Conservation (phyloP, 2,329 filamentous ascomycete species). For the Cordyceps sp. region DNA sequence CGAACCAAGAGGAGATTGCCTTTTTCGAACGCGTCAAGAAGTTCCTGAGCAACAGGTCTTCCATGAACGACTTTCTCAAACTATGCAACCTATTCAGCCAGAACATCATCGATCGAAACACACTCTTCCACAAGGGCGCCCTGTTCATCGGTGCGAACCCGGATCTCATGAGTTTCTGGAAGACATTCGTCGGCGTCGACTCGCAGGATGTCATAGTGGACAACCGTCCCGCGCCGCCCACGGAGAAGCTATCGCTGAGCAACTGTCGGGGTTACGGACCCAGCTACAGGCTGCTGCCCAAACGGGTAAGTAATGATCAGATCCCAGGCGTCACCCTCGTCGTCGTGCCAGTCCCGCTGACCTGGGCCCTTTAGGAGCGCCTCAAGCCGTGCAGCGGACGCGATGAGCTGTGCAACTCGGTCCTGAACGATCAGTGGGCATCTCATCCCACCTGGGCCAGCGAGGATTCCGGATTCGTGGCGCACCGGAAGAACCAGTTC, state of each 20-base stretch:
- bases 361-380: conserved; percentile 42
- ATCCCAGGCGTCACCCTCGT: too few species aligned
- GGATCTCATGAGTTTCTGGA: conserved; percentile 83
- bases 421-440: conserved; percentile 95
- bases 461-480: conserved; percentile 93
- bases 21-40: conserved; percentile 98
- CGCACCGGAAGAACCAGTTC: conserved; percentile 88
- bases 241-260: conserved; percentile 74
- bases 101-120: conserved; percentile 74
- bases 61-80: conserved; percentile 92
- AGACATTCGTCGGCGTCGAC: conserved; percentile 64
- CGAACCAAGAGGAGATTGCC: conserved; percentile 67
- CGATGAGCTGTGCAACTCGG: conserved; percentile 83
- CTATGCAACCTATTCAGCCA: conserved; percentile 91
- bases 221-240: conserved; percentile 58
- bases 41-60: conserved; percentile 79
- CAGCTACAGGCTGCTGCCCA: conserved; percentile 84
- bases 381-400: conserved; percentile 85
- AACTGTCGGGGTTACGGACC: conserved; percentile 93
- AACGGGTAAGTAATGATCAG: conserved; percentile 34
- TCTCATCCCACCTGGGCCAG: conserved; percentile 98
- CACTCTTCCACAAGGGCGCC: conserved; percentile 67
- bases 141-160: conserved; percentile 76
- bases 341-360: too few species aligned
- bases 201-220: conserved; percentile 64